Base-by-base conservation (phyloP, 176 grass and related monocot genomes). In the Otatea glauca region DNA sequence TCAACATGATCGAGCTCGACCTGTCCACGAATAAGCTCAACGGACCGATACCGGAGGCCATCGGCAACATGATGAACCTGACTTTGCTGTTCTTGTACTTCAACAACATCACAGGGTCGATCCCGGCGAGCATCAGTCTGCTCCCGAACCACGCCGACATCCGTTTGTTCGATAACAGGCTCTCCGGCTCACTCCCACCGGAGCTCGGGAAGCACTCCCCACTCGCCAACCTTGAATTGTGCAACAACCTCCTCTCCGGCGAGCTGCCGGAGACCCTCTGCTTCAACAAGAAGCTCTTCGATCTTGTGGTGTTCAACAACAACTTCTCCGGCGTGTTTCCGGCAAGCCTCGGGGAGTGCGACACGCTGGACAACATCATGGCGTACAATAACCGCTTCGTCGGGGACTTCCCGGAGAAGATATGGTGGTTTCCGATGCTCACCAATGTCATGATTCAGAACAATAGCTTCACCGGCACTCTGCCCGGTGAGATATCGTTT, bases 151-250 rank as follows among this genome's bases (percentile, higher is more conserved):
- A 92, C 5, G 0, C 0, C 0, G 84, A 88, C 68, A 12, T 92
- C 80, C 65, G 87, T 6, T 50, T 92, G 1, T 90, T 80, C 49
- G 35, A 41, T 51, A 94, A 94, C 50, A 79, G 21, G 18, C 76
- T 94, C 14, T 55, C 62, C 0, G 92, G 92, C 0, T 16, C 50
- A 0, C 78, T 94, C 1, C 92, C 92, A 10, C 34, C 72, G 2
- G 86, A 89, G 75, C 79, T 94, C 12, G 92, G 92, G 17, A 89
- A 86, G 42, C 39, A 90, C 75, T 92, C 92, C 0, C 35, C 2
- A 0, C 77, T 94, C 5, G 64, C 2, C 15, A 83, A 90, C 75
- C 2, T 94, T 0, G 87, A 94, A 35, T 61, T 90, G 3, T 4
- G 9, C 62, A 24, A 83, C 42, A 94, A 94, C 71, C 27, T 55